Conservation (phyloP, 495 filamentous ascomycete species). For the Hyaloscypha bicolor region DNA sequence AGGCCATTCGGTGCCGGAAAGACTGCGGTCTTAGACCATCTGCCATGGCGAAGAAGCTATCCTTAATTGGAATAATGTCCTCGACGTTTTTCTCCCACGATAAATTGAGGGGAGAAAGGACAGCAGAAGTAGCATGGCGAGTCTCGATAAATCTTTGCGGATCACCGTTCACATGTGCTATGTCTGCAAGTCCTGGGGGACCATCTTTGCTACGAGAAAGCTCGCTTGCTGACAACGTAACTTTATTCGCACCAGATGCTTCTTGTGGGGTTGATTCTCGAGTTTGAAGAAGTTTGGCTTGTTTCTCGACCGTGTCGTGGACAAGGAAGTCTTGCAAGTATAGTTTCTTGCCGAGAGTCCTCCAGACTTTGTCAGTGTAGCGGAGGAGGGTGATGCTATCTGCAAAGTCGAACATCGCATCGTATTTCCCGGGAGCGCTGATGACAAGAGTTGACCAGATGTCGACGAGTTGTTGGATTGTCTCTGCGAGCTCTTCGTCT, state of each 20-base stretch:
- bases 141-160: not conserved
- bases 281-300: not conserved
- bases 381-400: not conserved
- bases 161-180: not conserved
- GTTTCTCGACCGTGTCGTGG: not conserved
- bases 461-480: not conserved
- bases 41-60: not conserved
- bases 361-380: not conserved
- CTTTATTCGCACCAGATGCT: not conserved
- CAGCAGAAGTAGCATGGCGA: not conserved
- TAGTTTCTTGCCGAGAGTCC: not conserved
- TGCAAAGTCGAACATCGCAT: not conserved
- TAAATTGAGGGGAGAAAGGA: not conserved
- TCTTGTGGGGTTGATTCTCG: not conserved
- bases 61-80: not conserved
- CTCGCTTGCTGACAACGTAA: not conserved
- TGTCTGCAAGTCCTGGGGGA: not conserved
- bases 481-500: not conserved
- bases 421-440: not conserved
- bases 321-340: not conserved
- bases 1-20: not conserved
- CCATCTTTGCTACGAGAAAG: not conserved
- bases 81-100: not conserved
- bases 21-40: conserved; percentile 1
- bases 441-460: not conserved